Percentiles rank a stretch among this genome's conserved stretches.
Conservation (phyloP, 192 early-diverging fungal genomes). For the Mortierella antarctica region DNA sequence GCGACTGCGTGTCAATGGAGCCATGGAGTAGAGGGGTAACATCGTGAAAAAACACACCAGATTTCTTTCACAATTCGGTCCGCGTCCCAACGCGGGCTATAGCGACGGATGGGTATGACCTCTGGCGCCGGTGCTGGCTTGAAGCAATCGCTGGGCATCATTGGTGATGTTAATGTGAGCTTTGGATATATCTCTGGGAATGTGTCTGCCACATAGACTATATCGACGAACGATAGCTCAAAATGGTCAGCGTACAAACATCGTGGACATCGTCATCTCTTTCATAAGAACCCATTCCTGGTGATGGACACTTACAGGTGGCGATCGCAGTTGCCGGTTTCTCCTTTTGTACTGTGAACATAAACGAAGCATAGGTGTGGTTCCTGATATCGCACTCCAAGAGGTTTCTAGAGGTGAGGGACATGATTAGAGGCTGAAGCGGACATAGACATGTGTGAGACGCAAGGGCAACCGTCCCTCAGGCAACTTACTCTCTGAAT, state of each 20-base stretch:
- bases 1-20: neutral
- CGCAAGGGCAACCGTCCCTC: neutral
- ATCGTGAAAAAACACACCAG: slow-evolving; percentile 19
- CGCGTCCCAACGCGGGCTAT: slow-evolving; percentile 41
- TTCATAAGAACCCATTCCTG: neutral
- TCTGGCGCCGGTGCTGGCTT: slow-evolving; percentile 11
- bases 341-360: slow-evolving; percentile 17
- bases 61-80: slow-evolving; percentile 28
- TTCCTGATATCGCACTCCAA: slow-evolving; percentile 31
- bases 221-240: neutral
- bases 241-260: neutral
- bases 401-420: slow-evolving; percentile 18
- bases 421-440: neutral
- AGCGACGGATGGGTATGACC: slow-evolving; percentile 16
- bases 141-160: slow-evolving; percentile 6
- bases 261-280: neutral
- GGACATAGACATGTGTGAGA: neutral
- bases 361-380: slow-evolving; percentile 22
- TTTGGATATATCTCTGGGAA: slow-evolving; percentile 42
- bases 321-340: slow-evolving; percentile 11
- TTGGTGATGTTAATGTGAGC: slow-evolving; percentile 20
- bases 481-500: slow-evolving; percentile 16
- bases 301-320: slow-evolving; percentile 18
- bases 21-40: neutral
- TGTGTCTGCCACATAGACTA: slow-evolving; percentile 27